Base-by-base conservation (phyloP, 192 early-diverging fungal genomes). In the Podila verticillata region DNA sequence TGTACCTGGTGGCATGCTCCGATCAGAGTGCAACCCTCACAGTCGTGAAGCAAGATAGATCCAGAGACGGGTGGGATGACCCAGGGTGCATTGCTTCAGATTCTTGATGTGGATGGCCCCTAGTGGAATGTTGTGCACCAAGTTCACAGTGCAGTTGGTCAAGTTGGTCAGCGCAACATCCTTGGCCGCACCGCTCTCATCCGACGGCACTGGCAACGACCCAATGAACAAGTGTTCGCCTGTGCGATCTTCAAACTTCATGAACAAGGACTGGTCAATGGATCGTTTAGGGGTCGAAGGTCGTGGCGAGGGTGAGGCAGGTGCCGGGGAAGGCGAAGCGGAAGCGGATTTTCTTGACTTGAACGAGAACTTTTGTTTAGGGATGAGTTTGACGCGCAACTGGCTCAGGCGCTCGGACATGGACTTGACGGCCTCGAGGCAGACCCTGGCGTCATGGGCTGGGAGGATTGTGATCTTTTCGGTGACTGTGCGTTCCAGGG, bases 21-120 rank as follows among this genome's bases (percentile, higher is more conserved):
- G 5, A 93, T 75, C 8, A 96, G 61, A 0, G 90, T 80, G 58
- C 88, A 93, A 19, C 83, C 79, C 24, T 83, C 75, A 54, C 93
- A 90, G 51, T 88, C 86, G 66, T 95, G 87, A 15, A 94, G 73
- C 17, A 96, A 83, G 22, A 93, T 85, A 22, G 94, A 93, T 26
- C 95, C 95, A 49, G 82, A 78, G 20, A 96, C 87, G 12, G 89
- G 85, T 57, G 88, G 83, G 7, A 95, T 79, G 26, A 97, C 77
- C n/a, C 9, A 97, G 44, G 30, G 61, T 80, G 31, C 90, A 91
- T 57, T 86, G 75, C 17, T 84, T 66, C n/a, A 96, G 61, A 58
- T 91, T 85, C 66, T 90, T 90, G 74, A 93, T 90, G 74, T 97
- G 93, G 31, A 97, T 74, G 2, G 95, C 94, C 5, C 91, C 88